A percentile compares a stretch with the other conserved stretches of the same genome.
Conservation (phyloP, 208 protist species). For the Wallacemonas sp. region DNA sequence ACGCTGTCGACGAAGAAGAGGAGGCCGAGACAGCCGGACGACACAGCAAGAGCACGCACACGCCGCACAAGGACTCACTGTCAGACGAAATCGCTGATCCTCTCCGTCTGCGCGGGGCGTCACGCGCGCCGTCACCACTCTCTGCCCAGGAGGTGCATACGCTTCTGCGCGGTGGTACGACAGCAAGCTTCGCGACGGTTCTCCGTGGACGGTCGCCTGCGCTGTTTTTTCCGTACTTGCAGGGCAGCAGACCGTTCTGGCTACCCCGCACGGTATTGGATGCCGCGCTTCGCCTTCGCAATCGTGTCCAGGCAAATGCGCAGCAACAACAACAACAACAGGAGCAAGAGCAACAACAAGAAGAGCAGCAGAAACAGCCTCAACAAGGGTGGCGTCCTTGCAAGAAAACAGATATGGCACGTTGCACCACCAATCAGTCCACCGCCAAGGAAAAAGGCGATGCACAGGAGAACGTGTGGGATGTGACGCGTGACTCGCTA, state of each 20-base stretch:
- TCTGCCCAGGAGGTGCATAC: constrained; percentile 4
- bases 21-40: too few relatives aligned
- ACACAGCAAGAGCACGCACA: too few relatives aligned
- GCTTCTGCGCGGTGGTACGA: constrained; percentile 3
- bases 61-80: not conserved
- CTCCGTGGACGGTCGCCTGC: constrained; percentile 23
- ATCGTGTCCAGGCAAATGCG: not conserved
- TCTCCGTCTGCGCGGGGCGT: not conserved
- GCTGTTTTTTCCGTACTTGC: constrained; percentile 43
- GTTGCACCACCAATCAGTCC: too few relatives aligned
- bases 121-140: not conserved
- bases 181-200: constrained; percentile 3
- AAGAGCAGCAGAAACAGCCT: too few relatives aligned
- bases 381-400: too few relatives aligned
- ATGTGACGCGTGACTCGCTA: not conserved
- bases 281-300: not conserved
- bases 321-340: too few relatives aligned
- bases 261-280: constrained; percentile 35
- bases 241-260: constrained; percentile 44
- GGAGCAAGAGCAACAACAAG: too few relatives aligned
- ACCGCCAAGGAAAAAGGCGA: too few relatives aligned
- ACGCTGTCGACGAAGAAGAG: too few relatives aligned
- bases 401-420: too few relatives aligned
- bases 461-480: not conserved
- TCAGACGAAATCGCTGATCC: not conserved